phyloP scores from a whole-genome alignment of 352 stramenopile genomes.

The Phytophthora multivora region DNA sequence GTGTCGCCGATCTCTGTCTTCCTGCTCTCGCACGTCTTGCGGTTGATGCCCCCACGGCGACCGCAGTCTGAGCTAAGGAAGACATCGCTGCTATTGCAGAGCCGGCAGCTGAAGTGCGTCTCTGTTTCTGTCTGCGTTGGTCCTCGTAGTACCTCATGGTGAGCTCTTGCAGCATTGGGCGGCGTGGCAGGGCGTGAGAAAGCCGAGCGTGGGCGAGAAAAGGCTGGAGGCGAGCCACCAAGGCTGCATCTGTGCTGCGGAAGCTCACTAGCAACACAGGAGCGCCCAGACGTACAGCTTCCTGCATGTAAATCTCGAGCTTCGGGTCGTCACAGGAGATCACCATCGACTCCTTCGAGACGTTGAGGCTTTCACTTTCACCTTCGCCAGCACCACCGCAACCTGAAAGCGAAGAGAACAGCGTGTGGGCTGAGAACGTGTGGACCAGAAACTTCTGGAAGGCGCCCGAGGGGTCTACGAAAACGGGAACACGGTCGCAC shows the following conservation, averaged over 20 bases:
- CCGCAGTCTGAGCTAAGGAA: conserved; percentile 8
- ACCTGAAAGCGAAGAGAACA: conserved; percentile 32
- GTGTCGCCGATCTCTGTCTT: background rate
- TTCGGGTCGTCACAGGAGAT: conserved; percentile 37
- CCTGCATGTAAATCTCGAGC: conserved; percentile 30
- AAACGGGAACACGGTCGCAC: conserved; percentile 43
- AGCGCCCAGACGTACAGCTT: conserved; percentile 29
- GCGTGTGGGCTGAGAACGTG: conserved; percentile 46
- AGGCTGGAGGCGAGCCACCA: conserved; percentile 19
- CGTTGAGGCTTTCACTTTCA: conserved; percentile 21
- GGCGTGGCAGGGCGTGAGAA: conserved; percentile 19
- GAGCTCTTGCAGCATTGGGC: conserved; percentile 25
- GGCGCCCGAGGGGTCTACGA: conserved; percentile 46
- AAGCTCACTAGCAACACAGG: conserved; percentile 52
- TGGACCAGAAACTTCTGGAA: conserved; percentile 56
- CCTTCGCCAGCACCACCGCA: conserved; percentile 14
- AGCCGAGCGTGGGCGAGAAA: conserved; percentile 20
- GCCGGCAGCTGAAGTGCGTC: conserved; percentile 8
- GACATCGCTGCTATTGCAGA: conserved; percentile 10
- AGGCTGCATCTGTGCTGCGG: conserved; percentile 11
- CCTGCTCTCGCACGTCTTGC: conserved; percentile 8
- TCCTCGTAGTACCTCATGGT: conserved; percentile 28
- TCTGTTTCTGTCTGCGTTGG: conserved; percentile 23
- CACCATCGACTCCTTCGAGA: conserved; percentile 32
- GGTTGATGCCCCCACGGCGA: background rate